A percentile compares a stretch with the other conserved stretches of the same genome.
phyloP scores from a whole-genome alignment of 2,329 filamentous ascomycete species.

The Neospermospora avenae region DNA sequence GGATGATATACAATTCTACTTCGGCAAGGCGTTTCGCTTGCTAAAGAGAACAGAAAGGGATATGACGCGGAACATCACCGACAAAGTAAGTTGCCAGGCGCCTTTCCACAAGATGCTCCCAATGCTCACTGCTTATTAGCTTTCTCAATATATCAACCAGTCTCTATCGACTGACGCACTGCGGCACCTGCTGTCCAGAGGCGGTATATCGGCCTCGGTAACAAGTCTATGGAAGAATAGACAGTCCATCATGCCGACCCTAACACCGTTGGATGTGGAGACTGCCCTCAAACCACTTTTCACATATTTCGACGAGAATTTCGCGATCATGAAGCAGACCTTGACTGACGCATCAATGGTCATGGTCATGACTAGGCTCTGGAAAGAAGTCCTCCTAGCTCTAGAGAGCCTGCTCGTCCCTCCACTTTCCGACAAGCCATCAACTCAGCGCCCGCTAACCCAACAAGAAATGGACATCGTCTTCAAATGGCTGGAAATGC shows the following conservation, averaged over 20 bases:
- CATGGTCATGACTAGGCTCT: constrained; percentile 94
- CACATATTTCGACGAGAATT: constrained; percentile 96
- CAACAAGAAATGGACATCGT: constrained; percentile 92
- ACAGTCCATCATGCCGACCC: constrained; percentile 50
- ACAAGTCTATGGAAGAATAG: constrained; percentile 66
- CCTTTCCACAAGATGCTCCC: too few species aligned
- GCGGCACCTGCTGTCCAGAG: constrained; percentile 66
- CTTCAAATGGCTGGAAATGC: constrained; percentile 86
- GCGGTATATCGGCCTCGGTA: constrained; percentile 68
- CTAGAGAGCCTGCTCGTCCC: constrained; percentile 89
- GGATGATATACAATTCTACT: constrained; percentile 98
- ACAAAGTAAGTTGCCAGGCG: constrained; percentile 64
- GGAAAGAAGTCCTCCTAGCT: constrained; percentile 95
- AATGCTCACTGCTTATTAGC: constrained; percentile 45
- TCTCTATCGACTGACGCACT: constrained; percentile 83
- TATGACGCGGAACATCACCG: constrained; percentile 97
- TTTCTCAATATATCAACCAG: constrained; percentile 88
- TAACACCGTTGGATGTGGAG: constrained; percentile 71
- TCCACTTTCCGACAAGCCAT: constrained; percentile 91
- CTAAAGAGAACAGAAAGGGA: constrained; percentile 94
- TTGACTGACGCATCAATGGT: constrained; percentile 95
- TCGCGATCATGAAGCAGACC: constrained; percentile 97
- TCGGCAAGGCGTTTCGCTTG: constrained; percentile 93
- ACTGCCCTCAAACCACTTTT: constrained; percentile 82
- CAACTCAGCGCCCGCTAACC: constrained; percentile 75